Evolutionary conservation across 2,329 filamentous ascomycete species (phyloP).

Genomic region (Penicillium sp.): DNA sequence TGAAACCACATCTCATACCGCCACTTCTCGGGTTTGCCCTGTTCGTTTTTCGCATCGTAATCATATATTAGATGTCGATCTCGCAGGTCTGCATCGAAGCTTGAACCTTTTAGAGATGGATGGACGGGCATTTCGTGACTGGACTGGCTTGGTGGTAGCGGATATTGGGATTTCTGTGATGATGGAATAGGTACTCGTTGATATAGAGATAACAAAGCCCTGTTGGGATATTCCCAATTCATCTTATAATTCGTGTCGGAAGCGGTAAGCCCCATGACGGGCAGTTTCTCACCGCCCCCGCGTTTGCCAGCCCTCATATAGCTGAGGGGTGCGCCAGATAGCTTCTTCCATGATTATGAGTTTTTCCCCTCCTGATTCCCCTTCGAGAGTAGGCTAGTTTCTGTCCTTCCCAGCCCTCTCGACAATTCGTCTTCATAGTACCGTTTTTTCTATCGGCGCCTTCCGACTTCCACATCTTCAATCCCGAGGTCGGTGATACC

Average conservation of each 20-base stretch:
- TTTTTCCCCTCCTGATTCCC: too few relatives aligned
- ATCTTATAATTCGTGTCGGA: neutral
- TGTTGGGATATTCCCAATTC: neutral
- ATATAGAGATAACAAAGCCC: neutral
- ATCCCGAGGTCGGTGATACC: too few relatives aligned
- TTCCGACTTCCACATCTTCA: too few relatives aligned
- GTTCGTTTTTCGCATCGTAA: conserved; percentile 47
- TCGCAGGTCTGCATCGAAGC: conserved; percentile 51
- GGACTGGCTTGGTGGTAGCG: neutral
- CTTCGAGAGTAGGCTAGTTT: too few relatives aligned
- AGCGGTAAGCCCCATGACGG: too few relatives aligned
- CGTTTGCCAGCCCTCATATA: too few relatives aligned
- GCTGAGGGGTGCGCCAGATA: too few relatives aligned
- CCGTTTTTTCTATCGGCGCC: too few relatives aligned
- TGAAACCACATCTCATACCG: conserved; percentile 61
- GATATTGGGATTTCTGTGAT: neutral
- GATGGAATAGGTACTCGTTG: neutral
- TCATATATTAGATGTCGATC: conserved; percentile 56
- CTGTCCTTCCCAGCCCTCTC: too few relatives aligned
- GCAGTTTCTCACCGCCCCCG: too few relatives aligned
- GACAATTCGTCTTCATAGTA: too few relatives aligned
- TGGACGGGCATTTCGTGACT: conserved; percentile 18
- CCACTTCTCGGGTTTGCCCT: conserved; percentile 55
- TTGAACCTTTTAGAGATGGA: conserved; percentile 17
- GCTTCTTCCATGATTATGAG: too few relatives aligned